Base-by-base conservation (phyloP, 305 asterid species). In the Coffea humblotiana region DNA sequence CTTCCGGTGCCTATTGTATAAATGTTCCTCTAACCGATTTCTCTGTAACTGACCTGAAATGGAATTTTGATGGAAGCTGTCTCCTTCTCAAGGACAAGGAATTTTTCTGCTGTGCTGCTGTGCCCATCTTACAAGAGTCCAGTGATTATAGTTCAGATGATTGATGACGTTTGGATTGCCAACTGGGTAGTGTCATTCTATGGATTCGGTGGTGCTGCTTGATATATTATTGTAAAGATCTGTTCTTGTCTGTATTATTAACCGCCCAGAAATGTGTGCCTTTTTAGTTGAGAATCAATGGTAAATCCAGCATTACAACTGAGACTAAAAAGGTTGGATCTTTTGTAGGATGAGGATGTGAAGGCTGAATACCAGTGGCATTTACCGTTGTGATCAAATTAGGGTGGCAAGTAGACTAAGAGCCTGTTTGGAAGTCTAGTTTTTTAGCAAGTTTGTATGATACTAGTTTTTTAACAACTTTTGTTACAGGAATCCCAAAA, bases 61-160 rank as follows among this genome's bases (percentile, higher is more conserved):
- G 99, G 99, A 92, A 92, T 82, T 85, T 83, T 0, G 91, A 91
- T 70, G 99, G 98, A 80, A 92, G 97, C 86, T 91, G 97, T 82
- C 93, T 96, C 85, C 89, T 94, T 68, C 90, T 94, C 79, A 93
- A 89, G 81, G 98, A 92, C 89, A 96, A 92, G 91, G 99, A 94
- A 64, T 79, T 77, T 16, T 94, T 96, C 81, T 96, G 99, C 84
- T 96, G 98, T 76, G 99, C 97, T 74, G 92, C 98, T 58, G 81
- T 93, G 78, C 97, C 97, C n/a, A 23, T 88, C 18, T 76, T 94
- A 81, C 92, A 93, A 83, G 99, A 92, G 78, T 91, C 97, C 45
- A 96, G 92, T 29, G 97, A 96, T 78, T 94, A 92, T 80, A 94
- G 98, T 87, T 96, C 96, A 2, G 99, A 96, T 16, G 97, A 92